phyloP scores from a whole-genome alignment of 768 basidiomycete genomes.

The Exidia glandulosa region DNA sequence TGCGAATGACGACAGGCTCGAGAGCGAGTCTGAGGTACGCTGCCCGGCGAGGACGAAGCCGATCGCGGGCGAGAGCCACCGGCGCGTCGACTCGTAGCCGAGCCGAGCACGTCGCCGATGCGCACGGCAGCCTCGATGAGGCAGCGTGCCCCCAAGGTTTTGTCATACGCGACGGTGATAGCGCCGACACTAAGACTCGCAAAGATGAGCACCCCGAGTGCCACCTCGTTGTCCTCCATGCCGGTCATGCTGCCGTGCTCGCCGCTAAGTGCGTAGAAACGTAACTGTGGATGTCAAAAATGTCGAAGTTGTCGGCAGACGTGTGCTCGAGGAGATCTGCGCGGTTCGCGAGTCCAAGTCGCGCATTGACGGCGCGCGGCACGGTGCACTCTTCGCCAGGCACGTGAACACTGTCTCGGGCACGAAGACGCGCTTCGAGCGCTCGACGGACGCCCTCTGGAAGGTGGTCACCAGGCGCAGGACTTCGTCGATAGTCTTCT shows the following conservation, averaged over 20 bases:
- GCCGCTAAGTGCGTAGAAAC: conserved; percentile 62
- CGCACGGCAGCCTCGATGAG: conserved; percentile 71
- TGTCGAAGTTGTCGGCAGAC: conserved; percentile 80
- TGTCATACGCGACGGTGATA: conserved; percentile 80
- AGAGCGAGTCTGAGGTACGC: conserved; percentile 81
- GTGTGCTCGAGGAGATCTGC: conserved; percentile 69
- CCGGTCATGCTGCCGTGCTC: conserved; percentile 18
- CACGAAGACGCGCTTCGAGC: conserved; percentile 76
- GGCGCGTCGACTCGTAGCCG: conserved; percentile 69
- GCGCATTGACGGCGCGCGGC: conserved; percentile 39
- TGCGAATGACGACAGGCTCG: no score
- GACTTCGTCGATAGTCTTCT: conserved; percentile 57
- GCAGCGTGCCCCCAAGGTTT: conserved; percentile 62
- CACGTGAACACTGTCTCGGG: conserved; percentile 94
- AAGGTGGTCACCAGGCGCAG: conserved; percentile 65
- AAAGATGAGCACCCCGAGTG: conserved; percentile 56
- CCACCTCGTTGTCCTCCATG: conserved; percentile 29
- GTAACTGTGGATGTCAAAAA: conserved; percentile 66
- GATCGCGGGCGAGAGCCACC: conserved; percentile 83
- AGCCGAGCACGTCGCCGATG: conserved; percentile 64
- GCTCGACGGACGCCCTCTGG: conserved; percentile 73
- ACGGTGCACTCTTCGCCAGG: conserved; percentile 25
- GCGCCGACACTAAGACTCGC: conserved; percentile 75
- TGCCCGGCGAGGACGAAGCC: conserved; percentile 61
- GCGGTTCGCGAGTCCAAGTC: conserved; percentile 70